Percentiles rank a stretch among this genome's conserved stretches.
phyloP scores from a whole-genome alignment of 805 yeast genomes.

The Sugiyamaella smithiae region DNA sequence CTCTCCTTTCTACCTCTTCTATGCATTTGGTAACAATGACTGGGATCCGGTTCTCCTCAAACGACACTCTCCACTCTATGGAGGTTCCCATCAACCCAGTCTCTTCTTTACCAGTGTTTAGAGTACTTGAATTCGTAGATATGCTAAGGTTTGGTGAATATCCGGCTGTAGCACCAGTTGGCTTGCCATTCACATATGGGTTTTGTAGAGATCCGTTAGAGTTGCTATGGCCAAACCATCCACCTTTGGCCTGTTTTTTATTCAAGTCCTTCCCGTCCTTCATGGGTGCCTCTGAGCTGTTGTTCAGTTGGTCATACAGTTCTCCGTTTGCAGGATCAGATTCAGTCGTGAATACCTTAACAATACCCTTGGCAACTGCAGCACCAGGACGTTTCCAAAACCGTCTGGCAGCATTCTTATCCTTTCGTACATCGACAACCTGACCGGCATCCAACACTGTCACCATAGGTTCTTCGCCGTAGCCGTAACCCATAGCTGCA shows the following conservation, averaged over 20 bases:
- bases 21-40: slow-evolving; percentile 68
- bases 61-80: slow-evolving; percentile 58
- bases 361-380: slow-evolving; percentile 38
- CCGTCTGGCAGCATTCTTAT: slow-evolving; percentile 24
- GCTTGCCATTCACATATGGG: neutral
- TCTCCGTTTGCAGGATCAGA: slow-evolving; percentile 11
- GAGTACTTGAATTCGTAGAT: neutral
- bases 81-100: slow-evolving; percentile 46
- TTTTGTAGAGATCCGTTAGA: neutral
- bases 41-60: slow-evolving; percentile 67
- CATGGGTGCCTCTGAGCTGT: neutral
- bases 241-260: neutral
- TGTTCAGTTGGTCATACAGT: neutral
- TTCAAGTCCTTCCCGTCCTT: neutral
- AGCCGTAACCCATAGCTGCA: slow-evolving; percentile 15
- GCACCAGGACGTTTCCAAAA: slow-evolving; percentile 39
- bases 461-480: slow-evolving; percentile 27
- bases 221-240: neutral
- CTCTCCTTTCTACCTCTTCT: slow-evolving; percentile 71
- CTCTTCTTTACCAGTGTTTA: neutral
- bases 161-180: slow-evolving; percentile 5
- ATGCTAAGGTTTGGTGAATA: slow-evolving; percentile 17
- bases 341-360: slow-evolving; percentile 32
- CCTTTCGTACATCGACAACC: slow-evolving; percentile 24
- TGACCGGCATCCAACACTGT: slow-evolving; percentile 29